Evolutionary conservation across 2,329 filamentous ascomycete genomes (phyloP).

Genomic region (Colletotrichum caudatum): DNA sequence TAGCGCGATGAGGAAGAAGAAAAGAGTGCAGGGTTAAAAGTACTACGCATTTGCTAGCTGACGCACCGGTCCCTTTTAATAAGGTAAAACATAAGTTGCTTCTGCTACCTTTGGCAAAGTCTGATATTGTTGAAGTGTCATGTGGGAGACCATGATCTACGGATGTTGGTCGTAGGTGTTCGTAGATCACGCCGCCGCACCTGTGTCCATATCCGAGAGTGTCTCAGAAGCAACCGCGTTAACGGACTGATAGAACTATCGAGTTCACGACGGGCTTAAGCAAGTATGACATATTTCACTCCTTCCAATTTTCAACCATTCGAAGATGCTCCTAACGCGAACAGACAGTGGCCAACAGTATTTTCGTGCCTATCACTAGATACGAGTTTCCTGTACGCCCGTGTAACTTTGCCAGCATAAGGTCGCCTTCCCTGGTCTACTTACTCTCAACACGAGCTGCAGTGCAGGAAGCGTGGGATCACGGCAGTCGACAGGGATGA

Average conservation of each 20-base stretch:
- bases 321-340: too few relatives aligned
- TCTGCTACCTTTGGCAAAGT: not conserved
- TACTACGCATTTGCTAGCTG: not conserved
- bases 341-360: not conserved
- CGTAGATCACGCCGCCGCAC: not conserved
- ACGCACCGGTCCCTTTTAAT: not conserved
- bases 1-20: conserved; percentile 23
- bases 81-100: conserved; percentile 1
- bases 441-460: conserved; percentile 25
- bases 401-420: not conserved
- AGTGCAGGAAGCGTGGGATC: conserved; percentile 3
- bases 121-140: not conserved
- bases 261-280: not conserved
- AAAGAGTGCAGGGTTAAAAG: not conserved
- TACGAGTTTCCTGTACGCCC: conserved; percentile 5
- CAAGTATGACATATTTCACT: not conserved
- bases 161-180: not conserved
- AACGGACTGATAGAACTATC: not conserved
- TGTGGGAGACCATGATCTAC: not conserved
- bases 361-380: conserved; percentile 2
- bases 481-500: conserved; percentile 1
- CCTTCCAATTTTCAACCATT: too few relatives aligned
- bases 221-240: not conserved
- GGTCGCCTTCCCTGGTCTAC: not conserved
- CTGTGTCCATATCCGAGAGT: not conserved